Percentiles rank a stretch among this genome's conserved stretches.
These are phyloP conservation scores for Penicillium lagena DNA, from an alignment of 495 filamentous ascomycete genomes.

Conservation along the genomic window DNA sequence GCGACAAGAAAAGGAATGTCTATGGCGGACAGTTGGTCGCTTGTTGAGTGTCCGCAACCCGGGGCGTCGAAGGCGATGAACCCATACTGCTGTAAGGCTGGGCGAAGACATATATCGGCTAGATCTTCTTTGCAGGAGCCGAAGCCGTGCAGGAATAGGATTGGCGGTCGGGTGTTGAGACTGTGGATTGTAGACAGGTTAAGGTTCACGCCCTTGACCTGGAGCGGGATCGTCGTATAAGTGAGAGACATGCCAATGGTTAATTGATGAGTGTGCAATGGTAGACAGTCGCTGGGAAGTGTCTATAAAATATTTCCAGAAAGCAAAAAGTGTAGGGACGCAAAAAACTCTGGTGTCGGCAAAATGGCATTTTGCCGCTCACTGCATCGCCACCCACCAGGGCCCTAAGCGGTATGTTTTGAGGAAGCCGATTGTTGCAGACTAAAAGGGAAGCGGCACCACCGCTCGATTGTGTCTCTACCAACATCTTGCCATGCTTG, in stretches of 20 bases:
- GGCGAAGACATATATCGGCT: slow-evolving; percentile 14
- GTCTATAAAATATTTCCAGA: too few relatives aligned
- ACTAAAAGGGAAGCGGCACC: too few relatives aligned
- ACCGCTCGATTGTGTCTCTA: too few relatives aligned
- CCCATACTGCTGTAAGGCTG: slow-evolving; percentile 9
- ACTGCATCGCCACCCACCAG: too few relatives aligned
- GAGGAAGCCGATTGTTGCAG: too few relatives aligned
- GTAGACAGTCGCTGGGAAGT: too few relatives aligned
- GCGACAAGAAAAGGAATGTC: slow-evolving; percentile 24
- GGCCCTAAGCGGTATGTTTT: too few relatives aligned
- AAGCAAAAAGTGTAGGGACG: too few relatives aligned
- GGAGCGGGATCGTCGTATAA: slow-evolving; percentile 6
- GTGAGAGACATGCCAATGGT: slow-evolving; percentile 16
- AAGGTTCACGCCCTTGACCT: slow-evolving; percentile 12
- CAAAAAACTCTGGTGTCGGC: too few relatives aligned
- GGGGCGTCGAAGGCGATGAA: slow-evolving; percentile 24
- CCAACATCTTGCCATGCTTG: slow-evolving; percentile 13
- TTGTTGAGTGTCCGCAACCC: slow-evolving; percentile 16
- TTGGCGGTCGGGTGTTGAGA: slow-evolving; percentile 9
- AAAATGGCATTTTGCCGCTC: too few relatives aligned
- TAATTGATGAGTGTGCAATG: too few relatives aligned
- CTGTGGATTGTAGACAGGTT: slow-evolving; percentile 15
- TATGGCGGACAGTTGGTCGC: slow-evolving; percentile 12
- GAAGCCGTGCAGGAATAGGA: slow-evolving; percentile 24
- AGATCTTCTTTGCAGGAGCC: slow-evolving; percentile 28